A percentile compares a stretch with the other conserved stretches of the same genome.
phyloP scores from a whole-genome alignment of 2,329 filamentous ascomycete genomes.

The Aspergillus bombycis region DNA sequence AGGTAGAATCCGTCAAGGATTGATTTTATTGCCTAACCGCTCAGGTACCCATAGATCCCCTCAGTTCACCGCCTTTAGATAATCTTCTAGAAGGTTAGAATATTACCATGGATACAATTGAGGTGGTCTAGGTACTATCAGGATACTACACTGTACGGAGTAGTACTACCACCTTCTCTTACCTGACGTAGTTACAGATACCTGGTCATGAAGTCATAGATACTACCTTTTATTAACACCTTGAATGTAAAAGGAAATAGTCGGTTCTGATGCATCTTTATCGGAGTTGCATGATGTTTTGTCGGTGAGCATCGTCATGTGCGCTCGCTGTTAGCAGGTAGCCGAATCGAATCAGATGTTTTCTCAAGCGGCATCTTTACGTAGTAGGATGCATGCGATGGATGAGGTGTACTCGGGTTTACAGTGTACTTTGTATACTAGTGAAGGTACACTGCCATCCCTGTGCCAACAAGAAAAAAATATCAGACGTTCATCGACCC shows the following conservation, averaged over 20 bases:
- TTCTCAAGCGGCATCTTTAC: not conserved
- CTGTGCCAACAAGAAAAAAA: constrained; percentile 1
- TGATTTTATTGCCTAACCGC: not conserved
- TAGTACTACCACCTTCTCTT: not conserved
- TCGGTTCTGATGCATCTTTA: not conserved
- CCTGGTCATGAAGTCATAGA: not conserved
- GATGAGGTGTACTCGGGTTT: constrained; percentile 2
- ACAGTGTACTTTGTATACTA: constrained; percentile 6
- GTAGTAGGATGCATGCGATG: not conserved
- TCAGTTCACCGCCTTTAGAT: not conserved
- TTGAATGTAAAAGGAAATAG: not conserved
- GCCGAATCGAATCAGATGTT: not conserved
- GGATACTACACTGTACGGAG: not conserved
- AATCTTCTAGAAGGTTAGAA: not conserved
- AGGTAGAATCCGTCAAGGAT: not conserved
- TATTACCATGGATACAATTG: not conserved
- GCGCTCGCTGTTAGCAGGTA: not conserved
- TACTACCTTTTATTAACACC: not conserved
- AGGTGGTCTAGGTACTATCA: not conserved
- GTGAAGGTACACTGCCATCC: not conserved
- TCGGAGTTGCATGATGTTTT: not conserved
- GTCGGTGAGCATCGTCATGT: not conserved
- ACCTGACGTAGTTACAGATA: not conserved
- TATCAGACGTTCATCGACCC: not conserved
- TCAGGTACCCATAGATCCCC: not conserved